Evolutionary conservation across 1,139 yeast species (phyloP), one percentile per base, ranked within the genome.

Genomic region (Saccharomyces hybrid): DNA sequence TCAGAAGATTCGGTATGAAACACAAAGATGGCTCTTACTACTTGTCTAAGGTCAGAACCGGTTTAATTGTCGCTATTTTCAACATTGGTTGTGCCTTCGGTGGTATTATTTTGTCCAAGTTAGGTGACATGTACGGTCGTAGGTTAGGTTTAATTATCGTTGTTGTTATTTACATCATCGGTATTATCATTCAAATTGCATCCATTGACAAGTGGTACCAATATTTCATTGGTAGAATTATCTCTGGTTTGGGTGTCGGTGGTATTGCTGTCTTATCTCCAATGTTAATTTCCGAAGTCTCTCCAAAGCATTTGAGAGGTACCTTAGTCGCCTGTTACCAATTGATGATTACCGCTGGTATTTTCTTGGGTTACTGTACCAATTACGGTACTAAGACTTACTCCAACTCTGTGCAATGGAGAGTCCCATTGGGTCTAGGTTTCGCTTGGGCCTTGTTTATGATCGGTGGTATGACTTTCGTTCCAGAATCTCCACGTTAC

Each of bases 401-500:
- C 61, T 64, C 57, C 72, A 73, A 78, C 68, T 74, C 83, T 51
- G 78, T 80, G 48, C 83, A 82, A 69, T 82, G 84, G 81, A 80
- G 86, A 77, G 77, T 82, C 59, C 84, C 83, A 53, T 72, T 83
- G 64, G 86, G 86, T 61, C 63, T 78, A 52, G 73, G 75, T 59
- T 75, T 78, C 64, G 70, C 71, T 51, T 77, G 78, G 77, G 77
- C 78, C 29, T 51, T 69, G 48, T 60, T 75, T 49, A 69, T 76
- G 65, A 61, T 75, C 50, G 59, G 68, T 51, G 93, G 88, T 70
- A 81, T 85, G 82, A 62, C 77, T 53, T 74, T 83, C 64, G 79
- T 85, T 73, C 95, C 95, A 56, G 95, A 87, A 71, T 82, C 91
- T 50, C 90, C 95, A 63, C 80, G 95, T 74, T 87, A 73, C 73